Evolutionary conservation across 306 rosid species (phyloP), one percentile per base, ranked within the genome.

Genomic region (Cicer judaicum): DNA sequence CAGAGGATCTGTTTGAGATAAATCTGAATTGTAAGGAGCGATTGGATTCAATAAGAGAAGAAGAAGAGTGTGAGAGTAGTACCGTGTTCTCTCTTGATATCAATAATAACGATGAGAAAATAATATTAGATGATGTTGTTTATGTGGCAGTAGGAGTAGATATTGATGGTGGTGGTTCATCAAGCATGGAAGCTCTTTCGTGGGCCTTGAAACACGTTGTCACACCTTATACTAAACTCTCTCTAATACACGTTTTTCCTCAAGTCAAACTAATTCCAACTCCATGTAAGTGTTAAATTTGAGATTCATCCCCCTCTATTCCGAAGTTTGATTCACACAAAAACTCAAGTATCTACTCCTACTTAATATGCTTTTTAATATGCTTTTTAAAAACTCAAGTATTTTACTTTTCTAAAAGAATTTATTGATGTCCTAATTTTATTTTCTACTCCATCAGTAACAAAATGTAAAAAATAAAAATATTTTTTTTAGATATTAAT

Each of bases 161-260:
- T 46, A 75, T 24, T 24, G 34, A 24, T 24, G 34, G 78, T 70
- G 68, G 16, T 12, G 16, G 42, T 19, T 7, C 72, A 24, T 88
- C 93, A 9, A 85, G 93, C 84, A 77, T 85, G 88, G 82, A 85
- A 55, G 93, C 92, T 13, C 80, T 91, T 57, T 67, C 72, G 6
- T 91, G 97, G 97, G 49, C 94, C 66, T 50, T 92, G 70, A 80
- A 83, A 12, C 77, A 88, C 36, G 73, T 78, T n/a, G 85, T 81
- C 2, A 78, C 72, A 3, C 74, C 92, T 8, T 66, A 87, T 6
- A 56, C 82, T 40, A 61, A 66, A 8, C 66, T 92, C 3, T 75
- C 63, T 70, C 92, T 92, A 24, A 1, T 92, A 49, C 97, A 90
- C 52, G 84, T 92, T 81, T 92, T 77, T 80, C 96, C 96, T 5